Evolutionary conservation across 495 filamentous ascomycete genomes (phyloP), one percentile per base, ranked within the genome.

Genomic region (Penicillium subrubescens): DNA sequence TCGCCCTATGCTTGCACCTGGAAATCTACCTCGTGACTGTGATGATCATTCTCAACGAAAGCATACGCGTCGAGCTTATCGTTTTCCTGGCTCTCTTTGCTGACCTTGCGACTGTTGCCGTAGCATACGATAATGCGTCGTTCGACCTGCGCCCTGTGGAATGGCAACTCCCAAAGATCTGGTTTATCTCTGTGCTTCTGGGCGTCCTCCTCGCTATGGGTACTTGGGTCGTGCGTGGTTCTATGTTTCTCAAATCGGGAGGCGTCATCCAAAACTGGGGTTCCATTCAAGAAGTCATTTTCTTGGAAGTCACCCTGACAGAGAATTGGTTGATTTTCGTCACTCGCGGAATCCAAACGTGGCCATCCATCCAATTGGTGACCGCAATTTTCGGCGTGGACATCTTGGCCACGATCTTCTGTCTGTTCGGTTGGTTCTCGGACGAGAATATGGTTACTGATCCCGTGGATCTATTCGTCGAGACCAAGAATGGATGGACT

Each of bases 241-340:
- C 83, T 2, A 79, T 90, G 74, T 90, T 85, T 78, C 75, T 90
- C 15, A 86, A 85, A 5, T 85, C 83, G 39, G 89, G 89, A 29
- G 89, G 88, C 68, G 82, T 91, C 65, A 82, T 91, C 35, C 83
- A 90, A 66, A 89, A 90, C 72, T 91, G 83, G 71, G 89, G 87
- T 52, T 83, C 82, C 14, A 84, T 90, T 31, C 88, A 91, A 73
- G 87, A 89, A 75, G 85, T 91, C 27, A 77, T 91, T 15, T 90
- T 91, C 80, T 75, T 91, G 39, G 85, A 91, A 75, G 83, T 91
- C 37, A 86, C 89, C 1, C 81, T 91, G 31, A 91, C 89, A 5
- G 88, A 91, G 71, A 91, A 91, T 70, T 91, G 89, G 89, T 83
- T 91, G 48, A 91, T 91, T 60, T 91, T 91, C 72, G 88, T 91